A percentile compares a stretch with the other conserved stretches of the same genome.
These are phyloP conservation scores for Dactylonectria estremocensis DNA, from an alignment of 2,329 filamentous ascomycete genomes.

Conservation along the genomic window DNA sequence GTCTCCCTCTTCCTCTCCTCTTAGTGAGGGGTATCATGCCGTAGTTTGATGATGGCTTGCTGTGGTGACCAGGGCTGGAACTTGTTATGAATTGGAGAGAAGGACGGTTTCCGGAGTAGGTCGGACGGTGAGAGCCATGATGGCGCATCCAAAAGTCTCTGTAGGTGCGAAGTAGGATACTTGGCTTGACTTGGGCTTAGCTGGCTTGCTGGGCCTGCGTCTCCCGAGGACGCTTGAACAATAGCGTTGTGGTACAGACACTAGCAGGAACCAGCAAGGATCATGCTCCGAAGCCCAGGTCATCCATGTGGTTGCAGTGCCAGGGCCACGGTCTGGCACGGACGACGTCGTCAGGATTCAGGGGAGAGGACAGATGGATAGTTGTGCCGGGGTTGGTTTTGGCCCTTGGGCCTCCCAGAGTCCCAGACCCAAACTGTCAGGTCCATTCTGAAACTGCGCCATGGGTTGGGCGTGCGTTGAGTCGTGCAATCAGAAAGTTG, in stretches of 20 bases:
- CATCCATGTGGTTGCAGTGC: slow-evolving; percentile 19
- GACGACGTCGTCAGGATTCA: slow-evolving; percentile 9
- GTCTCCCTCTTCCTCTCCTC: too few relatives aligned
- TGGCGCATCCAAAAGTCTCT: slow-evolving; percentile 12
- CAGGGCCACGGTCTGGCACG: slow-evolving; percentile 17
- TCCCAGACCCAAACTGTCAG: slow-evolving; percentile 14
- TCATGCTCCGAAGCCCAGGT: slow-evolving; percentile 10
- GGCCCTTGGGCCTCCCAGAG: background rate
- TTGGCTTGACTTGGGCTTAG: background rate
- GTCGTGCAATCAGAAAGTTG: slow-evolving; percentile 21
- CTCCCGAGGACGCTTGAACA: slow-evolving; percentile 12
- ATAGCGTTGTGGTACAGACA: slow-evolving; percentile 14
- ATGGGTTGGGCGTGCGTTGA: slow-evolving; percentile 9
- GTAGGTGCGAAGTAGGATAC: background rate
- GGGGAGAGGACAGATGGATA: background rate
- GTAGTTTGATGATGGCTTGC: slow-evolving; percentile 1
- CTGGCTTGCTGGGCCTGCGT: slow-evolving; percentile 13
- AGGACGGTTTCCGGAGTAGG: background rate
- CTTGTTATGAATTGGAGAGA: slow-evolving; percentile 8
- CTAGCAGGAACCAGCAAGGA: slow-evolving; percentile 18
- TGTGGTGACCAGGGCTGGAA: background rate
- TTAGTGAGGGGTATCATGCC: background rate
- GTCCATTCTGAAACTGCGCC: slow-evolving; percentile 23
- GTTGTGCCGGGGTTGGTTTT: slow-evolving; percentile 21
- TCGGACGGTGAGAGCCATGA: slow-evolving; percentile 4